phyloP scores from a whole-genome alignment of 805 yeast species.

The Danielia reshetovae region DNA sequence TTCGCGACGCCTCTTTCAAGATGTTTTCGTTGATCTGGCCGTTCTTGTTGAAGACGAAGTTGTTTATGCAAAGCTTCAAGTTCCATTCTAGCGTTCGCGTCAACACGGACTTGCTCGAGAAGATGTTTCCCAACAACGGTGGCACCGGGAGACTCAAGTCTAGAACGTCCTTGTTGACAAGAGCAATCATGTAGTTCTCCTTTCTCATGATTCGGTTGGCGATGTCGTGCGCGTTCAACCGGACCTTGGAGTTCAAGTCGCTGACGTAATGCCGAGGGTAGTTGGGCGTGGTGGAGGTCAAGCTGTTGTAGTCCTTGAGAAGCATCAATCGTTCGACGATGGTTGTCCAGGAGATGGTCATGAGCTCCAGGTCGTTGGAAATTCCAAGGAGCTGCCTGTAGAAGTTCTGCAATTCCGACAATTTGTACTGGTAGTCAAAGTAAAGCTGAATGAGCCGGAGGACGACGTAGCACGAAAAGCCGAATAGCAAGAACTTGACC shows the following conservation, averaged over 20 bases:
- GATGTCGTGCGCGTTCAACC: constrained; percentile 87
- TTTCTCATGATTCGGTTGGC: constrained; percentile 95
- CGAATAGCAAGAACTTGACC: constrained; percentile 60
- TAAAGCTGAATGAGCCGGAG: constrained; percentile 53
- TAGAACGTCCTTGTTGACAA: constrained; percentile 73
- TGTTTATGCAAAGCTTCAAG: constrained; percentile 79
- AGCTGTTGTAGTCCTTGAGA: constrained; percentile 76
- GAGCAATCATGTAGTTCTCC: constrained; percentile 89
- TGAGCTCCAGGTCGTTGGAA: constrained; percentile 70
- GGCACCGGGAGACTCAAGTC: constrained; percentile 49
- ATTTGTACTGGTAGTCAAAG: constrained; percentile 55
- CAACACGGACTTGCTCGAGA: constrained; percentile 37
- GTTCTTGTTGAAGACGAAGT: constrained; percentile 74
- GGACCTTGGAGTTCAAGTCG: constrained; percentile 65
- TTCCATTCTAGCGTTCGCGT: constrained; percentile 96
- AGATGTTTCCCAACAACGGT: constrained; percentile 12
- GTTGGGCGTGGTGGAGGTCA: constrained; percentile 40
- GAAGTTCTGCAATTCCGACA: constrained; percentile 73
- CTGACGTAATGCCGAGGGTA: constrained; percentile 26
- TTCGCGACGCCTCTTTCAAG: constrained; percentile 66
- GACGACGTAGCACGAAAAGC: constrained; percentile 51
- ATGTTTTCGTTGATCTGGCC: constrained; percentile 78
- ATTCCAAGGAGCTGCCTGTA: constrained; percentile 69
- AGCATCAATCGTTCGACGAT: constrained; percentile 73
- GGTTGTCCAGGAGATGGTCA: constrained; percentile 90